Base-by-base conservation (phyloP, 2,329 filamentous ascomycete species). In the Fusarium pininemorale region DNA sequence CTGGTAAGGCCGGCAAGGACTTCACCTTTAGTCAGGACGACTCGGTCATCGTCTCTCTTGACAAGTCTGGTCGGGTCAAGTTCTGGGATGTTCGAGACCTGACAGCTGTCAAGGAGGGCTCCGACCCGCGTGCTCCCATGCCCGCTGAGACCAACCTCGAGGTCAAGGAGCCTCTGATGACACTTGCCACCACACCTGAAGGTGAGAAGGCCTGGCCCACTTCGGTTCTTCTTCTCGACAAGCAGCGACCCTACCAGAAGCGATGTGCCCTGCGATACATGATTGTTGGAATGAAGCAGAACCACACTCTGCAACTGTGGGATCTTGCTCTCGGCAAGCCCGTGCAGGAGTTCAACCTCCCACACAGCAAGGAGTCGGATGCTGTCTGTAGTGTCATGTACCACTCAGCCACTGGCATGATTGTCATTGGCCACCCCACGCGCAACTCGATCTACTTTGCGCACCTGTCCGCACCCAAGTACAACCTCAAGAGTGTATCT, bases 11-110 rank as follows among this genome's bases (percentile, higher is more conserved):
- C 75, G 96, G 95, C 73, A 99, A 99, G 83, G 96, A 99, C 82
- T 99, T 99, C 81, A 93, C 92, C 53, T 99, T 99, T 84, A 98
- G 96, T 82, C 95, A 97, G 82, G 96, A 99, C 82, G 96, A 99
- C 82, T 94, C 93, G 4, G 92, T 96, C 45, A 94, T 99, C 76
- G 95, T 97, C 53, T 98, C 96, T 55, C 90, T 99, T 59, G 97
- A 99, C 83, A 99, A 99, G 86, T 96, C 95, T 68, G 97, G 96
- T 54, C 92, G 94, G 70, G 92, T 98, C 84, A 96, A 97, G 83
- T 98, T 99, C 87, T 99, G 96, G 97, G 96, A 99, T 82, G 94
- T 98, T 75, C 93, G 93, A 68, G 90, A 93, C 69, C 88, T 98
- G 63, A 92, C 88, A 5, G 85, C 87, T 24, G 83, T 83, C 71